Evolutionary conservation across 345 rosid genomes (phyloP).

Genomic region (Populus deltoides): DNA sequence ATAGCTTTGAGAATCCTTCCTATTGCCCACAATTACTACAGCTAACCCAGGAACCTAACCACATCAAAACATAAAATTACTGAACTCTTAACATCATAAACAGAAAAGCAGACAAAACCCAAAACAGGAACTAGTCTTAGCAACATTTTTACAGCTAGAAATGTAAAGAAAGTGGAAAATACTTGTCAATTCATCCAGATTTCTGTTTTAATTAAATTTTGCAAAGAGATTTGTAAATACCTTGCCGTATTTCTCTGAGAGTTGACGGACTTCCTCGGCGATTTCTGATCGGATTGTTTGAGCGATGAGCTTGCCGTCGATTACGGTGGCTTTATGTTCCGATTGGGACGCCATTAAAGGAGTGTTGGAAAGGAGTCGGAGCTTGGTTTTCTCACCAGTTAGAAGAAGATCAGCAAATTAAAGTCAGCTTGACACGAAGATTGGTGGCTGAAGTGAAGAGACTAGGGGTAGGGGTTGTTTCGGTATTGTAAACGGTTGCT

Average conservation of each 20-base stretch:
- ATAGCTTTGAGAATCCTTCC: conserved; percentile 87
- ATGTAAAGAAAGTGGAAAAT: not conserved
- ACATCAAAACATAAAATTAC: not conserved
- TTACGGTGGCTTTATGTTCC: conserved; percentile 53
- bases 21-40: conserved; percentile 73
- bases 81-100: not conserved
- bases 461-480: too few relatives aligned
- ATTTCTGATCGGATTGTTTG: conserved; percentile 78
- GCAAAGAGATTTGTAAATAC: conserved; percentile 19
- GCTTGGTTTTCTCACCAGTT: too few relatives aligned
- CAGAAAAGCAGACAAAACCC: not conserved
- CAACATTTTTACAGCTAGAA: not conserved
- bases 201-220: not conserved
- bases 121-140: not conserved
- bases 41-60: conserved; percentile 87
- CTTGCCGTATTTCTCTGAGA: conserved; percentile 68
- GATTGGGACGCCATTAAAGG: conserved; percentile 47
- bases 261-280: conserved; percentile 61
- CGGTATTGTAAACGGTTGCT: too few relatives aligned
- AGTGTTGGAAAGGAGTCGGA: not conserved
- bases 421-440: too few relatives aligned
- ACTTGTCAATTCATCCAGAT: not conserved
- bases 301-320: conserved; percentile 77
- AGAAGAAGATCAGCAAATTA: too few relatives aligned
- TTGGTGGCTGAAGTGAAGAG: too few relatives aligned